These are phyloP conservation scores for Limnanthes douglasii DNA, from an alignment of 345 rosid species.

Conservation along the genomic window DNA sequence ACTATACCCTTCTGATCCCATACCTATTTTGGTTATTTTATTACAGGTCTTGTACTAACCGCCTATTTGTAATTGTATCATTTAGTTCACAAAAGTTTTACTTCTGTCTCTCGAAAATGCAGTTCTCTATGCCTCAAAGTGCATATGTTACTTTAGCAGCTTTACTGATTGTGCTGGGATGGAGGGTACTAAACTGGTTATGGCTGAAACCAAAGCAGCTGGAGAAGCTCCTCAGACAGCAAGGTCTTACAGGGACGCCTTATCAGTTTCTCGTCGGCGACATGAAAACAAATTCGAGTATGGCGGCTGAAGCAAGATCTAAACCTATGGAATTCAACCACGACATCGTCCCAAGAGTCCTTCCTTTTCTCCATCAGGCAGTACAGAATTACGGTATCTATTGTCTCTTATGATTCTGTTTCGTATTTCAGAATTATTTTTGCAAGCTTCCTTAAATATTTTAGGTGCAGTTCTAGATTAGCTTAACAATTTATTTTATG, in stretches of 20 bases:
- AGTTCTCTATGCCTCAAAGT: too few species aligned
- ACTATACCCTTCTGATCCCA: too few species aligned
- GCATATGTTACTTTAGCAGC: slow-evolving; percentile 2
- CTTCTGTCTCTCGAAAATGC: too few species aligned
- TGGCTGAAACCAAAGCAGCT: slow-evolving; percentile 36
- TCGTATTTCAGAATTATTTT: not conserved
- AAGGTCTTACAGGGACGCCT: slow-evolving; percentile 29
- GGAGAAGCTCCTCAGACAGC: slow-evolving; percentile 24
- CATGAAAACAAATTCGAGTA: slow-evolving; percentile 9
- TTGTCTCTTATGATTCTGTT: not conserved
- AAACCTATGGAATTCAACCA: slow-evolving; percentile 17
- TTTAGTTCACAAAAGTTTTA: too few species aligned
- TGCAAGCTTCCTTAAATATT: not conserved
- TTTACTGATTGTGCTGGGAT: slow-evolving; percentile 3
- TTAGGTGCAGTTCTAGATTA: too few species aligned
- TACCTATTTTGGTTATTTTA: too few species aligned
- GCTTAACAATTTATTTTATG: too few species aligned
- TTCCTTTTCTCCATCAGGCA: slow-evolving; percentile 18
- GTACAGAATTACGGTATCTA: slow-evolving; percentile 19
- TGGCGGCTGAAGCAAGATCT: slow-evolving; percentile 16
- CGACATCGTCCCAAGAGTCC: slow-evolving; percentile 17
- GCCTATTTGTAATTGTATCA: too few species aligned
- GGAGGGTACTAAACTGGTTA: slow-evolving; percentile 22
- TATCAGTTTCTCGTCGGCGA: slow-evolving; percentile 26
- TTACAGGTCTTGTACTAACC: too few species aligned